Conservation (phyloP, 2,329 filamentous ascomycete species). For the Penicillium corylophilum region DNA sequence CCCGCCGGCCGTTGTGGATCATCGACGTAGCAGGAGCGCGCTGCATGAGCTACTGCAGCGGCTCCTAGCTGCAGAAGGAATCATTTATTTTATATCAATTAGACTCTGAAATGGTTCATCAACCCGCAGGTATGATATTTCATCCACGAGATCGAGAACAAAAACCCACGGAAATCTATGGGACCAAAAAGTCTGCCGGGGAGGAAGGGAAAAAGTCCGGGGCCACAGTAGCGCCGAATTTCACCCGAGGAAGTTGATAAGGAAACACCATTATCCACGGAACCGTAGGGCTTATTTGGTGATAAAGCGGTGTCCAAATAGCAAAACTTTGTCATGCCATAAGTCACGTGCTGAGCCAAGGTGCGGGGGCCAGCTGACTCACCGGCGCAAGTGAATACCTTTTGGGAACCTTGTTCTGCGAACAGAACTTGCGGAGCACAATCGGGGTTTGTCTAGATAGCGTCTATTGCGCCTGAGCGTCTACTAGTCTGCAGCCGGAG, state of each 20-base stretch:
- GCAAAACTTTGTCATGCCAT: too few species aligned
- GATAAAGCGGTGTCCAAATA: too few species aligned
- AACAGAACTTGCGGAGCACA: slow-evolving; percentile 10
- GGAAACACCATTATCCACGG: too few species aligned
- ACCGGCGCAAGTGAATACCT: slow-evolving; percentile 8
- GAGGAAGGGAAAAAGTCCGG: slow-evolving; percentile 1
- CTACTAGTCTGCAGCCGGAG: background rate
- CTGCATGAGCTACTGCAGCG: background rate
- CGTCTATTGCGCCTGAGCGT: background rate
- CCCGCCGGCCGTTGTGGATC: slow-evolving; percentile 7
- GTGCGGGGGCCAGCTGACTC: background rate
- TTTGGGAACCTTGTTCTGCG: slow-evolving; percentile 7
- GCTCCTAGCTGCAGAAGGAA: background rate
- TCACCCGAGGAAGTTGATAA: too few species aligned
- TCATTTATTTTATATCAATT: background rate
- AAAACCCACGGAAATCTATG: too few species aligned
- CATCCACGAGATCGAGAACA: too few species aligned
- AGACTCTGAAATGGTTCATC: too few species aligned
- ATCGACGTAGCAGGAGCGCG: background rate
- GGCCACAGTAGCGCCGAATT: too few species aligned
- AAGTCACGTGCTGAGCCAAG: too few species aligned
- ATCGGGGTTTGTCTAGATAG: slow-evolving; percentile 3
- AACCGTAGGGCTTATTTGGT: too few species aligned
- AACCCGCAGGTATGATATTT: too few species aligned
- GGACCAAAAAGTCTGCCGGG: background rate